A percentile compares a stretch with the other conserved stretches of the same genome.
These are phyloP conservation scores for Neofusicoccum laricinum DNA, from an alignment of 2,329 filamentous ascomycete genomes.

Conservation along the genomic window DNA sequence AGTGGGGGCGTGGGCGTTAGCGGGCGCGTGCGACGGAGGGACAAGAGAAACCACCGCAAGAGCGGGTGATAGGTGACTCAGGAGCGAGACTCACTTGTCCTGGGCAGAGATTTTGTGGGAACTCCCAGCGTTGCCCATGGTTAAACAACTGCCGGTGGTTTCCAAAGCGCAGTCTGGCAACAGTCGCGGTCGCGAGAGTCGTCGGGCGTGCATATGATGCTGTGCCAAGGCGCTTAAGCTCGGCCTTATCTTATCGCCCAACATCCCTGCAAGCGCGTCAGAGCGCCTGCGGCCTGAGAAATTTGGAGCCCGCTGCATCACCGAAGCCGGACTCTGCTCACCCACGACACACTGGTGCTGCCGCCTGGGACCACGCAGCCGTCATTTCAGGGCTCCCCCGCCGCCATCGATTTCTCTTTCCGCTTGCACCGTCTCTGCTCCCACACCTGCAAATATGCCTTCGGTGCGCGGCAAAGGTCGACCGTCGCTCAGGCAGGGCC, in stretches of 20 bases:
- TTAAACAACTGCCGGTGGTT: constrained; percentile 18
- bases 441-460: neutral
- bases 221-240: constrained; percentile 1
- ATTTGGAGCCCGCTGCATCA: neutral
- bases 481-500: constrained; percentile 33
- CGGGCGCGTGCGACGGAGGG: neutral
- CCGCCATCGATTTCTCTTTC: too few relatives aligned
- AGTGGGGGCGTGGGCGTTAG: constrained; percentile 16
- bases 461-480: constrained; percentile 18
- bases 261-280: neutral
- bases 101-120: constrained; percentile 69
- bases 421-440: too few relatives aligned
- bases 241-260: neutral
- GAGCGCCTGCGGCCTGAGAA: neutral
- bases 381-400: too few relatives aligned
- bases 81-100: constrained; percentile 66
- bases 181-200: constrained; percentile 9
- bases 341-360: too few relatives aligned
- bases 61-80: constrained; percentile 17
- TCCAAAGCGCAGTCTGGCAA: constrained; percentile 21
- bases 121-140: constrained; percentile 65
- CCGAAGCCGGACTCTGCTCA: neutral
- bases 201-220: constrained; percentile 7
- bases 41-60: constrained; percentile 5
- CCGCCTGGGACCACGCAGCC: too few relatives aligned